Evolutionary conservation across 2,329 filamentous ascomycete genomes (phyloP), one percentile per base, ranked within the genome.

Genomic region (Fusarium sp.): DNA sequence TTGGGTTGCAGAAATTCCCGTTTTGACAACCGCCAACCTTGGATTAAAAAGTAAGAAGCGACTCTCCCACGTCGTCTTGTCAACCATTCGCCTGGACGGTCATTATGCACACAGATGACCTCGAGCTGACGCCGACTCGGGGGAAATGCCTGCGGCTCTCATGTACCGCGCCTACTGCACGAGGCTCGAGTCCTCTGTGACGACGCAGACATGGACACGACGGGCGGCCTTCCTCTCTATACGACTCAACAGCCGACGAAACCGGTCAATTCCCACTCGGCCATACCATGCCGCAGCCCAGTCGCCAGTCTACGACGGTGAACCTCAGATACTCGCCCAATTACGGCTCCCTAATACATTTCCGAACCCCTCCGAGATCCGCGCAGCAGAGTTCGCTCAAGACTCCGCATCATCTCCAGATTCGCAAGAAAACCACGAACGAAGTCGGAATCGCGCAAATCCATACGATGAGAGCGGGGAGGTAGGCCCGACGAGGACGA

Each of bases 141-240:
- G 65, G 65, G 62, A 70, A 62, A 76, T 77, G 74, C 65, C 64
- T 65, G 62, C 65, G 63, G 75, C 70, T 60, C 66, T 66, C 41
- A 66, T 72, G 52, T 71, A 65, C 60, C 75, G 75, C 58, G 66
- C 71, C 61, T 71, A 65, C 64, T 68, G 65, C 61, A 50, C 64
- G 59, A 75, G 74, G 72, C 68, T 74, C 56, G 58, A 70, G 56
- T 51, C 60, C 60, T 64, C 66, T 30, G 50, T 65, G 40, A 63
- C 46, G 54, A 39, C 68, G 37, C 54, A 61, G 47, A 36, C 55
- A 57, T 73, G 68, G 66, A 65, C 61, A 63, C 61, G 59, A 68
- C 64, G 68, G 48, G 58, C 63, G 44, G 52, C 57, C 34, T 64
- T 68, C 46, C 53, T 65, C 30, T 44, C 65, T 10, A 40, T 62